Conservation (phyloP, 768 basidiomycete genomes). For the Boletus fagicola region DNA sequence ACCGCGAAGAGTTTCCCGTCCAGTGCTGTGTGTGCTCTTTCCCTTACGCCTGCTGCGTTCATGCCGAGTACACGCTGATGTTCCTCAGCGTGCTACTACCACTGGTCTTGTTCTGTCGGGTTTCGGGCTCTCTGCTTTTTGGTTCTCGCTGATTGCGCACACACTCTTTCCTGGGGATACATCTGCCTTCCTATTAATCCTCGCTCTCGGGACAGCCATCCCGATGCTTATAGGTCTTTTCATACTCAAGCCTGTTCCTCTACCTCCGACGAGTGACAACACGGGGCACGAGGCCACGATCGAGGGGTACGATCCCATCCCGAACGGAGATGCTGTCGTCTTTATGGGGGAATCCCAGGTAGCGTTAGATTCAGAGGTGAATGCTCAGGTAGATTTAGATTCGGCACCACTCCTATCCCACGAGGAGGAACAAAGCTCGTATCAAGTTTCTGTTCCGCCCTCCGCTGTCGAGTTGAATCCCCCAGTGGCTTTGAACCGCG, state of each 20-base stretch:
- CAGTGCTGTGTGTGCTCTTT: slow-evolving; percentile 46
- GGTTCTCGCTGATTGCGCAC: slow-evolving; percentile 78
- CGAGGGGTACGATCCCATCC: slow-evolving; percentile 23
- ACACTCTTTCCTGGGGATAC: slow-evolving; percentile 74
- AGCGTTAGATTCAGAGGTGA: slow-evolving; percentile 10
- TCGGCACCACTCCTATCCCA: slow-evolving; percentile 25
- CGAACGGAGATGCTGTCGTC: slow-evolving; percentile 17
- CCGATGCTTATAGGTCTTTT: slow-evolving; percentile 81
- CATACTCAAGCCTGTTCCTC: slow-evolving; percentile 66
- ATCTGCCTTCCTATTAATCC: slow-evolving; percentile 69
- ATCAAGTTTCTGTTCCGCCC: slow-evolving; percentile 18
- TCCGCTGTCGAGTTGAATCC: slow-evolving; percentile 28
- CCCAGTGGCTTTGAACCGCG: neutral
- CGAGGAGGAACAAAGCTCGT: slow-evolving; percentile 16
- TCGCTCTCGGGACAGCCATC: slow-evolving; percentile 73
- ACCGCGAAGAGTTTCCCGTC: slow-evolving; percentile 84
- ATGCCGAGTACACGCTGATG: neutral
- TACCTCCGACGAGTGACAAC: slow-evolving; percentile 37
- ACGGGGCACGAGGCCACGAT: neutral
- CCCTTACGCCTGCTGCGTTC: neutral
- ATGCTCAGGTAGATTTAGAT: slow-evolving; percentile 17
- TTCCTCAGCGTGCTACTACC: slow-evolving; percentile 62
- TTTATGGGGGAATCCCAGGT: slow-evolving; percentile 25
- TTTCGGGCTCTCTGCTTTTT: slow-evolving; percentile 88
- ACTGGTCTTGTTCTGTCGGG: slow-evolving; percentile 82